A percentile compares a stretch with the other conserved stretches of the same genome.
Evolutionary conservation across 805 yeast genomes (phyloP).

Genomic region (Pichia californica): DNA sequence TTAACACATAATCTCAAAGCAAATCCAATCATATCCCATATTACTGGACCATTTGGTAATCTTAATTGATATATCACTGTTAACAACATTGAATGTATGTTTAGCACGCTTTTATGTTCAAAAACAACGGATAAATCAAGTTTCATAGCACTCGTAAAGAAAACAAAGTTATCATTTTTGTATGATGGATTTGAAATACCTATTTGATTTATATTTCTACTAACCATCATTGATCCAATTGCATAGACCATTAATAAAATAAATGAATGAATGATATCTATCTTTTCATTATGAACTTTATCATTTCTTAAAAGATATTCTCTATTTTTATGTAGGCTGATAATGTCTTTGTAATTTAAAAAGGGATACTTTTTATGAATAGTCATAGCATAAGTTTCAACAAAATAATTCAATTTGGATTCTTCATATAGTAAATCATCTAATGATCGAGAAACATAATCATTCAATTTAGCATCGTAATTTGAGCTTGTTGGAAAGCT

Average conservation of each 20-base stretch:
- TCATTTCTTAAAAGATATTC: neutral
- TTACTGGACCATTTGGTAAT: conserved; percentile 13
- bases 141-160: conserved; percentile 9
- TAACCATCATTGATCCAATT: conserved; percentile 9
- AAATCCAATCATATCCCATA: conserved; percentile 17
- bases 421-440: conserved; percentile 4
- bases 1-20: conserved; percentile 15
- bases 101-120: conserved; percentile 6
- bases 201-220: neutral
- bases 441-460: neutral
- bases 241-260: conserved; percentile 13
- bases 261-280: conserved; percentile 7
- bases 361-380: conserved; percentile 13
- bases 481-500: neutral
- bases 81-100: conserved; percentile 10
- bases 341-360: conserved; percentile 4
- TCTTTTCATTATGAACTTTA: neutral
- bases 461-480: neutral
- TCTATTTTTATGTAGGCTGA: conserved; percentile 8
- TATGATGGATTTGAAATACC: neutral
- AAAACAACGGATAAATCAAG: conserved; percentile 6
- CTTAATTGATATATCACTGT: conserved; percentile 14
- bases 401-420: neutral
- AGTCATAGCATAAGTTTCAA: conserved; percentile 5
- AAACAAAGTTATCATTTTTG: conserved; percentile 4